A percentile compares a stretch with the other conserved stretches of the same genome.
Conservation (phyloP, 306 rosid species). For the Luffa aegyptiaca region DNA sequence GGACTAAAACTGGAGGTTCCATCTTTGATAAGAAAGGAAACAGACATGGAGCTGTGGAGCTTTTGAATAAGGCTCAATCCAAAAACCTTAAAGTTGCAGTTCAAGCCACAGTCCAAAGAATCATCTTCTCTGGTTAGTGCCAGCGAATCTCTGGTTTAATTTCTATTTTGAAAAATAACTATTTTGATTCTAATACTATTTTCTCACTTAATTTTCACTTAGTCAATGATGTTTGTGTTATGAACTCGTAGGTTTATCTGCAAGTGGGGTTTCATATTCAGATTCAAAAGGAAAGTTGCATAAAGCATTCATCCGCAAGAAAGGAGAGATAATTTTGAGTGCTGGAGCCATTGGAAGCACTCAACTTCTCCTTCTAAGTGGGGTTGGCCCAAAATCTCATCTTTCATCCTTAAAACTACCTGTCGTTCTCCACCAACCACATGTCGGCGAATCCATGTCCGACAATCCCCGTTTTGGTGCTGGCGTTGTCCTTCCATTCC, state of each 20-base stretch:
- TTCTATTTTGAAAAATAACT: too few species aligned
- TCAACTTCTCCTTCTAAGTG: background rate
- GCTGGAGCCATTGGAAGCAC: background rate
- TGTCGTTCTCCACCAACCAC: background rate
- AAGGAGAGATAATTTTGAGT: background rate
- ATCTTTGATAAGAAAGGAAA: conserved; percentile 6
- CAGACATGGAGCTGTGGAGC: conserved; percentile 23
- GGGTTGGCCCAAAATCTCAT: background rate
- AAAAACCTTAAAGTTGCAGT: conserved; percentile 13
- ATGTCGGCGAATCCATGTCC: background rate
- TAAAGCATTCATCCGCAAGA: background rate
- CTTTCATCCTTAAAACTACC: background rate
- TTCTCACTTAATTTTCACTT: too few species aligned
- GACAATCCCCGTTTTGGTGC: conserved; percentile 3
- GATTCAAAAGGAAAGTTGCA: background rate
- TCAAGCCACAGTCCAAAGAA: conserved; percentile 9
- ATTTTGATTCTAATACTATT: too few species aligned
- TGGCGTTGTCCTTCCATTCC: background rate
- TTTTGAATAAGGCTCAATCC: background rate
- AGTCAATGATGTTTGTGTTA: too few species aligned
- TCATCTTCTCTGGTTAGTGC: conserved; percentile 11
- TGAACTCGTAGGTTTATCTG: background rate
- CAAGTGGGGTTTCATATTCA: background rate
- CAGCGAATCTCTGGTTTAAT: background rate
- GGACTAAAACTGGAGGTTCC: background rate